Evolutionary conservation across 1,139 yeast species (phyloP), one percentile per base, ranked within the genome.

Genomic region (Arxiozyma bovina): DNA sequence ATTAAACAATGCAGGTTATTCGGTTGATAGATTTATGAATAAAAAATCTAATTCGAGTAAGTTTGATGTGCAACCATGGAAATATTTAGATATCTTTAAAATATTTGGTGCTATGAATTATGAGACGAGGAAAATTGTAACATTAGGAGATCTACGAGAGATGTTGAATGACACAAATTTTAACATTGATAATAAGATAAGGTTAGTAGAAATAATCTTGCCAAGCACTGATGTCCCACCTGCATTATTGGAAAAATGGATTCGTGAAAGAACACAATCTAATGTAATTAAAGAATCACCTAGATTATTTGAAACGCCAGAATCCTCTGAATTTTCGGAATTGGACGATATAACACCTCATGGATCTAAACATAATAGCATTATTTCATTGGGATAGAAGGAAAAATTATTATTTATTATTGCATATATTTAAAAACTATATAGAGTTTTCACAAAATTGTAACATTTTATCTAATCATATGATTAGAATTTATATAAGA

Each of bases 51-150:
- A 75, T 52, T 91, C 93, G 22, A 67, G 77, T 21, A 87, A 88
- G 74, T 87, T 87, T 68, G 87, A 85, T 64, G 82, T 88, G 63
- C 95, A 87, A 70, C 80, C 83, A 55, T 88, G 96, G 96, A 80
- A 85, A 67, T 86, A 87, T 73, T 75, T 80, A 66, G 75, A 76
- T 55, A 69, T 88, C 54, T 76, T 87, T 61, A 81, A 82, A 43
- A 71, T 84, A 50, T 88, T 88, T 74, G 85, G 83, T 63, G 88
- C 90, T 57, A 74, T 74, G 60, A 74, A 76, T 77, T 63, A 87
- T 81, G 62, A 93, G 83, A 67, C 77, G 78, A 57, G 81, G 81
- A 65, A 72, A 69, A 48, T 74, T 80, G 64, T 80, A 78, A 66
- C 71, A 65, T 55, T 79, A 74, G 71, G 70, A 66, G 62, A 77